A percentile compares a stretch with the other conserved stretches of the same genome.
These are phyloP conservation scores for Claviceps sorghi DNA, from an alignment of 2,329 filamentous ascomycete species.

Conservation along the genomic window DNA sequence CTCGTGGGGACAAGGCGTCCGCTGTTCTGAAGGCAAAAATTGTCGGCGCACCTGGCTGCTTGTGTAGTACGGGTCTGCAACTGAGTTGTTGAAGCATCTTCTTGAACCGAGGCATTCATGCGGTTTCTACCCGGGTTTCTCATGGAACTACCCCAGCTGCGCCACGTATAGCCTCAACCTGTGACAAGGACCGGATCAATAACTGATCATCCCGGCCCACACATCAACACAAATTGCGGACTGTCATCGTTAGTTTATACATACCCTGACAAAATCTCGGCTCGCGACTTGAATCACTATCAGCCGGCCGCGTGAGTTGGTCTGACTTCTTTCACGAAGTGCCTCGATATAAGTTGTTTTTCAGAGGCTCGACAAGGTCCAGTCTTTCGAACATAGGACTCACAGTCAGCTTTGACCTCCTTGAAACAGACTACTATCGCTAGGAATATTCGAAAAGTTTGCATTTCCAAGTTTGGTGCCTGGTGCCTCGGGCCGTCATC, in stretches of 20 bases:
- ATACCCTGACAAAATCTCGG: background rate
- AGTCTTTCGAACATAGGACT: background rate
- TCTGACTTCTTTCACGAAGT: background rate
- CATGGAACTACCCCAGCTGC: background rate
- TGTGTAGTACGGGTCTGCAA: background rate
- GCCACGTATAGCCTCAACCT: slow-evolving; percentile 3
- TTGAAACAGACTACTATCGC: background rate
- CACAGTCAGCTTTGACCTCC: background rate
- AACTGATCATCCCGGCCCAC: background rate
- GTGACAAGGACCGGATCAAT: background rate
- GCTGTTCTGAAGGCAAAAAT: background rate
- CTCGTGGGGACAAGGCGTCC: background rate
- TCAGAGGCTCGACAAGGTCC: background rate
- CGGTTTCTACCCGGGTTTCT: background rate
- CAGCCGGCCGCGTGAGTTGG: background rate
- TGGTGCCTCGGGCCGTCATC: background rate
- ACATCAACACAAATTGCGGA: background rate
- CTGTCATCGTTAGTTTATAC: background rate
- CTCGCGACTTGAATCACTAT: background rate
- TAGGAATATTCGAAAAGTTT: background rate
- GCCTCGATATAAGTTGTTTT: background rate
- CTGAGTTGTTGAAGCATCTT: background rate
- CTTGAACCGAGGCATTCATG: background rate
- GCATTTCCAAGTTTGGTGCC: background rate
- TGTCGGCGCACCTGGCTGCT: background rate